These are phyloP conservation scores for Larix kaempferi DNA, from an alignment of 75 land plant genomes.

Conservation along the genomic window DNA sequence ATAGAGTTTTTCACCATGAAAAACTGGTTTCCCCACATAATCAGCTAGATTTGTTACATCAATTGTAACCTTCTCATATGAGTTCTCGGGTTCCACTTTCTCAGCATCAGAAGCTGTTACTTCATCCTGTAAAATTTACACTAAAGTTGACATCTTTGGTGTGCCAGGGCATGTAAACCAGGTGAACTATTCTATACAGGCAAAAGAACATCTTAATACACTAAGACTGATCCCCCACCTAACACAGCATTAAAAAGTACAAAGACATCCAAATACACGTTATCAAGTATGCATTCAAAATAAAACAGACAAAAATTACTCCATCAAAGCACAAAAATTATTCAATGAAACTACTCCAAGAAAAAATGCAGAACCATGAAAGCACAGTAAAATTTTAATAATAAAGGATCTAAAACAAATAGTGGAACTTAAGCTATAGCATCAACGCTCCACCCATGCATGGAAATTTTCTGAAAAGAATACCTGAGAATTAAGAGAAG, in stretches of 20 bases:
- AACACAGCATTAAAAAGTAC: neutral
- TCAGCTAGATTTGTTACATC: constrained; percentile 73
- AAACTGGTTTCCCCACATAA: constrained; percentile 93
- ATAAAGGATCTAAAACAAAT: neutral
- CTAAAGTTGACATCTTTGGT: neutral
- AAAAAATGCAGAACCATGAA: neutral
- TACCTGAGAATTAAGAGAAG: constrained; percentile 1
- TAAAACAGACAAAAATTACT: neutral
- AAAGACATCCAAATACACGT: neutral
- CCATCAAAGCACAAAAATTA: neutral
- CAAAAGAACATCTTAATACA: too few relatives aligned
- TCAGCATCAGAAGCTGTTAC: constrained; percentile 12
- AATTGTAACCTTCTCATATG: constrained; percentile 59
- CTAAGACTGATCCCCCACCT: neutral
- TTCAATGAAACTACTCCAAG: neutral
- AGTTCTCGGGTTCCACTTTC: constrained; percentile 32
- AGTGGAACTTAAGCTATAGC: neutral
- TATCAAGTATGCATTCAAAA: neutral
- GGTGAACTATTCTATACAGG: neutral
- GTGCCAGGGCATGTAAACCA: neutral
- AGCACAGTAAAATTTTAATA: neutral
- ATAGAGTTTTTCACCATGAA: constrained; percentile 92
- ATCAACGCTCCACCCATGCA: neutral
- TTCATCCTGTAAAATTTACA: constrained; percentile 21
- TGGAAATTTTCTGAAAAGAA: neutral